Base-by-base conservation (phyloP, 495 filamentous ascomycete genomes). In the Alectoria sarmentosa region DNA sequence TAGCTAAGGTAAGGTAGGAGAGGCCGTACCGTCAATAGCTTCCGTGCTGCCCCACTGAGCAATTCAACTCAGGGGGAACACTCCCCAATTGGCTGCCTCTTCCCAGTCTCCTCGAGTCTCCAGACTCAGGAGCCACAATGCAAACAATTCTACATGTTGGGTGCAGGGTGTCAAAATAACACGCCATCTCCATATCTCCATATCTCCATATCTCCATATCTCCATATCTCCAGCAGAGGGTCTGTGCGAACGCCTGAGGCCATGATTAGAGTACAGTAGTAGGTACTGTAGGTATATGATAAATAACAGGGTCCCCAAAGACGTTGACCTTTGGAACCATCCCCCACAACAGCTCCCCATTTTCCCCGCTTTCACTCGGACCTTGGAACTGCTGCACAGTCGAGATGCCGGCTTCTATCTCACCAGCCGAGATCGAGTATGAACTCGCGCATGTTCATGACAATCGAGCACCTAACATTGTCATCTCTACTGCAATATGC, bases 401-500 rank as follows among this genome's bases (percentile, higher is more conserved):
- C 28, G 32, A 54, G 26, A 54, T 54, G 49, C 49, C 49, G 28
- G 19, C 14, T 19, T 4, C 28, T 14, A 28, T 62, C 17, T 52
- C 42, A 10, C 44, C 42, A 36, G 7, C 26, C 19, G 62, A 64
- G 41, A 58, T 64, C 28, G 21, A 58, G 15, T 64, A 64, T 46
- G 62, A 64, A 41, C 21, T 44, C 19, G 19, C 41, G 19, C 62
- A 59, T 21, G 49, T 58, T 30, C 36, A 48, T n/a, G 62, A 64
- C 28, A 54, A 46, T 19, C 28, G 62, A 54, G 55, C 32, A n/a
- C 32, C 36, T 7, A 23, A 59, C 6, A 21, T 58, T 26, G 23
- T 64, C 26, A 32, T 48, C 1, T 26, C 62, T 4, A 5, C 34
- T 48, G 55, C 62, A 36, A 48, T 49, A 64, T 64, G 52, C 41